Evolutionary conservation across 139 green algal genomes (phyloP), one percentile per base, ranked within the genome.

Genomic region (Mesotaenium endlicherianum): DNA sequence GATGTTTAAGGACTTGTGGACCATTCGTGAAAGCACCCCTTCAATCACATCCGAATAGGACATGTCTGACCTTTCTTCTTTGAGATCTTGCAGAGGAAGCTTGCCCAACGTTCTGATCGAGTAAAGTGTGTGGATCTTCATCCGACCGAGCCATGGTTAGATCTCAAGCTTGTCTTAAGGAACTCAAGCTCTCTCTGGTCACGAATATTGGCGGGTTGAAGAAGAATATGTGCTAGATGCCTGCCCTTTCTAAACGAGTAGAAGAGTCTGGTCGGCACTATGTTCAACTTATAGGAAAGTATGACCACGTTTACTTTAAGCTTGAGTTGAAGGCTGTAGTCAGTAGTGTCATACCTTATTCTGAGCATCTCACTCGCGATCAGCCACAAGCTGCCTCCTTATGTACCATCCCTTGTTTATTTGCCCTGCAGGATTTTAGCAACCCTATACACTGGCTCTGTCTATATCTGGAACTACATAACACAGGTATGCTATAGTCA

Each of bases 81-180:
- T 60, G 40, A 3, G 11, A 58, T 57, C 1, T 39, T 75, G 57
- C 83, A 98, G 94, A 87, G 93, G 44, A 85, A 94, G 72, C 94
- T 99, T 64, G 90, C 93, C 1, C 97, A 99, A 86, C 90, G 97
- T 11, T 97, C 95, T 17, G 97, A 99, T 71, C 90, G 97, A 4
- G 95, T 99, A 34, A 99, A 99, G 86, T 94, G 95, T 49, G 94
- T 99, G 4, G 97, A 99, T 86, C 84, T 99, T 5, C 97, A 99
- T 78, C 97, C 97, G 1, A 98, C 95, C 44, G 97, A 99, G 88
- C 97, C 97, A 83, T 99, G 97, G 82, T 87, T 47, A 75, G 95
- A 97, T 77, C 57, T 92, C 43, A 57, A 71, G 55, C 14, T 70
- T 42, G 47, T 17, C 40, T 42, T 20, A 17, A 68, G 11, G 43